These are phyloP conservation scores for Plasmodium malariae DNA, from an alignment of 169 alveolate genomes.

Conservation along the genomic window DNA sequence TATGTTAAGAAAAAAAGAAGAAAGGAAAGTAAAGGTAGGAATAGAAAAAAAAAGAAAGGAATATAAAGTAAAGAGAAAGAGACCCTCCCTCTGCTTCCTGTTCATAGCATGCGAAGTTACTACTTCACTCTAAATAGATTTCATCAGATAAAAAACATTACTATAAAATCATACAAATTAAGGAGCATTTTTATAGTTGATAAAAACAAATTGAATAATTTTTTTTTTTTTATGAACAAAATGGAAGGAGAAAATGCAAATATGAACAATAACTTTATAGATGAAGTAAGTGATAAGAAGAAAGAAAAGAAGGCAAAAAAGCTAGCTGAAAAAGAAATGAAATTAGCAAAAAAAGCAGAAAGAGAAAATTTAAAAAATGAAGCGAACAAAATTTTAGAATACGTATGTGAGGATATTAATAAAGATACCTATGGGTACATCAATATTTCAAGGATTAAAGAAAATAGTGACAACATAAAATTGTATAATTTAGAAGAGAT, in stretches of 20 bases:
- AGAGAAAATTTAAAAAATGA: constrained; percentile 76
- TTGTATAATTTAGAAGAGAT: constrained; percentile 60
- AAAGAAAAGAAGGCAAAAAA: constrained; percentile 70
- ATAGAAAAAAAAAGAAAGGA: too few relatives aligned
- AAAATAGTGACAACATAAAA: constrained; percentile 3
- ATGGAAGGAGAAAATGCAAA: constrained; percentile 2
- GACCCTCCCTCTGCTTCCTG: too few relatives aligned
- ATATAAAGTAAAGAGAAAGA: too few relatives aligned
- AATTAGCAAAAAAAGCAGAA: constrained; percentile 75
- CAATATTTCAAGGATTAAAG: constrained; percentile 8
- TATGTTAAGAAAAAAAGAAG: neutral
- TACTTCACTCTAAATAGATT: neutral
- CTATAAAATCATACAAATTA: neutral
- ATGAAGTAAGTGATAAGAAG: constrained; percentile 55
- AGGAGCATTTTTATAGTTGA: neutral
- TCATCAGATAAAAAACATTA: neutral
- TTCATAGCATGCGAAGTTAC: neutral
- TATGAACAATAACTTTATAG: neutral
- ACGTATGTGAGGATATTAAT: constrained; percentile 73
- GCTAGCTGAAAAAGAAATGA: constrained; percentile 57
- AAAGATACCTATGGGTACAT: constrained; percentile 68
- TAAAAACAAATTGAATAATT: neutral
- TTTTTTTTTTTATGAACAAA: neutral
- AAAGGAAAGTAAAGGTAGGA: neutral
- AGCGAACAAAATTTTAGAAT: constrained; percentile 57